phyloP scores from a whole-genome alignment of 2,329 filamentous ascomycete genomes.

The Apiospora sp. region DNA sequence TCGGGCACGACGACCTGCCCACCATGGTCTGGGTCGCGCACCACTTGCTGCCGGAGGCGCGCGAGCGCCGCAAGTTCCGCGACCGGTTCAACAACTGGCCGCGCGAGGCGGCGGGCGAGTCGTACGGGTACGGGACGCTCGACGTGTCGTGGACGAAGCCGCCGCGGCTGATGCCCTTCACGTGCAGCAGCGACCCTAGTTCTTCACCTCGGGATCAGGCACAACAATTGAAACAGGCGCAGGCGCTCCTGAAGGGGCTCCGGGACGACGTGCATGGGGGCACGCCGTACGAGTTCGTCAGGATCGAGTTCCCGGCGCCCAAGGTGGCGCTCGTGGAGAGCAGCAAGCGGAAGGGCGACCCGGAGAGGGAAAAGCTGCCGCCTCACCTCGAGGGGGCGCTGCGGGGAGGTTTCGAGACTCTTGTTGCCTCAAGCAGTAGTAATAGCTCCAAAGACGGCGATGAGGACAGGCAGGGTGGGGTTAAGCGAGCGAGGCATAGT shows the following conservation, averaged over 20 bases:
- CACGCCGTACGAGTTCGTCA: background rate
- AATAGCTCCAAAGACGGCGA: background rate
- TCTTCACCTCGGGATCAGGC: background rate
- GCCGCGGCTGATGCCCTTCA: background rate
- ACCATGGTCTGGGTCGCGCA: background rate
- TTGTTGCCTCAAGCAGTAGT: background rate
- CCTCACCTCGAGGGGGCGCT: background rate
- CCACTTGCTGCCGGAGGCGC: background rate
- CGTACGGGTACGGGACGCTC: background rate
- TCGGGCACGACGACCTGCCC: background rate
- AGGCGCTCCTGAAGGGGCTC: background rate
- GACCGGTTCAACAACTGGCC: background rate
- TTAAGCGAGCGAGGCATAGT: background rate
- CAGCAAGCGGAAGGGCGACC: background rate
- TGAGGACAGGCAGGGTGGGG: background rate
- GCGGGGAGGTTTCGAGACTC: background rate
- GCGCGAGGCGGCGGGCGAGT: too few relatives aligned
- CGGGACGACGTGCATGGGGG: background rate
- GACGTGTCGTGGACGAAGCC: background rate
- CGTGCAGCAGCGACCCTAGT: background rate
- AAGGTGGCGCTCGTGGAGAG: background rate
- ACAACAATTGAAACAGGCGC: background rate
- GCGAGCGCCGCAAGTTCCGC: background rate
- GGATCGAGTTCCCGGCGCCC: background rate
- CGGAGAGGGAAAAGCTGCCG: background rate